Evolutionary conservation across 306 rosid species (phyloP).

Genomic region (Amphicarpaea edgeworthii): DNA sequence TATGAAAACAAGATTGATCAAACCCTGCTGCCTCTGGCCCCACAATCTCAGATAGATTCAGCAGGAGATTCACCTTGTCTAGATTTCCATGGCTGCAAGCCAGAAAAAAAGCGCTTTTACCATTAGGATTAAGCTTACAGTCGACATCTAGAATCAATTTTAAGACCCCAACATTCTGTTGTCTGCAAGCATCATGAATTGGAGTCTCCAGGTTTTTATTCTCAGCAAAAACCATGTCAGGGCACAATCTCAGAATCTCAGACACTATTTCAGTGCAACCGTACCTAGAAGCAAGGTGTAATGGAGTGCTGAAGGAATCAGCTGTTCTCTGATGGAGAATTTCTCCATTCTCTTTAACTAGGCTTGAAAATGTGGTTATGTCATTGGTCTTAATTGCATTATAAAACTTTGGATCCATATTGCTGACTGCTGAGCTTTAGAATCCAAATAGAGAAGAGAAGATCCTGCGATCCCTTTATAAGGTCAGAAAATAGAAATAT

Average conservation of each 20-base stretch:
- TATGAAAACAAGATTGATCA: conserved; percentile 58
- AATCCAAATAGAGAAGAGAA: background rate
- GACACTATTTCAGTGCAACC: conserved; percentile 60
- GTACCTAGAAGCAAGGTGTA: conserved; percentile 70
- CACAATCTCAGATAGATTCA: conserved; percentile 49
- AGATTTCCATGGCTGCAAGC: conserved; percentile 73
- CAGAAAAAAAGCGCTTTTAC: conserved; percentile 52
- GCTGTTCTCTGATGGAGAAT: conserved; percentile 59
- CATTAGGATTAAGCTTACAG: conserved; percentile 50
- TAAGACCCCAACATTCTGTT: conserved; percentile 52
- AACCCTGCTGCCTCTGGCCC: conserved; percentile 44
- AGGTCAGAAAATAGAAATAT: background rate
- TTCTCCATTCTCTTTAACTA: conserved; percentile 53
- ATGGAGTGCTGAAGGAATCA: conserved; percentile 56
- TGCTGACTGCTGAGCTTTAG: background rate
- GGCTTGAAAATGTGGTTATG: conserved; percentile 42
- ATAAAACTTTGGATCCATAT: conserved; percentile 59
- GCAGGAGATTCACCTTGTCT: conserved; percentile 58
- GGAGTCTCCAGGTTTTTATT: conserved; percentile 68
- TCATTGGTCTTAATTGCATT: conserved; percentile 58
- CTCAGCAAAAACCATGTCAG: conserved; percentile 66
- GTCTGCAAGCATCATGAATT: conserved; percentile 65
- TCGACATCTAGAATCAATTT: conserved; percentile 58
- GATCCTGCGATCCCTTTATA: conserved; percentile 27
- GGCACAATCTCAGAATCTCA: conserved; percentile 58